phyloP scores from a whole-genome alignment of 495 filamentous ascomycete species.

The Trichoderma virens region DNA sequence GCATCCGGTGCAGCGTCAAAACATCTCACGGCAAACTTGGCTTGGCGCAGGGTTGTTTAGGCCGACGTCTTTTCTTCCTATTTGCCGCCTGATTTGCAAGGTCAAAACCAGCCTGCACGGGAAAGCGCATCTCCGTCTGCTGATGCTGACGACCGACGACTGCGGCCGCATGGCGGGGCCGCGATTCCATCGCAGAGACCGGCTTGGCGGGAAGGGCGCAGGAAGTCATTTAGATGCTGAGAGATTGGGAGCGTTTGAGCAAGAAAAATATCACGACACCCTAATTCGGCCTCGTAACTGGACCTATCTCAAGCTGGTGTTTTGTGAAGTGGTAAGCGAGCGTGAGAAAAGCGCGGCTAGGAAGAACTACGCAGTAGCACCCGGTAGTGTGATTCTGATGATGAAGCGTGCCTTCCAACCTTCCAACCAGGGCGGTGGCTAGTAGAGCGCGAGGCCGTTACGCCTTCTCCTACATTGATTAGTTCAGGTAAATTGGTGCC shows the following conservation, averaged over 20 bases:
- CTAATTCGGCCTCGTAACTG: neutral
- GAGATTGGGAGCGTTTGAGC: neutral
- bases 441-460: too few relatives aligned
- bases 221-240: neutral
- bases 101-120: neutral
- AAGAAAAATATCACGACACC: neutral
- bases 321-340: neutral
- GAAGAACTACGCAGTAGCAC: neutral
- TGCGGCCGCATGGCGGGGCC: slow-evolving; percentile 3
- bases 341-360: neutral
- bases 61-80: neutral
- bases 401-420: neutral
- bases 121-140: neutral
- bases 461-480: too few relatives aligned
- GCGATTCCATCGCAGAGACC: neutral
- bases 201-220: neutral
- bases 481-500: too few relatives aligned
- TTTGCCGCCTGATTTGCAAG: neutral
- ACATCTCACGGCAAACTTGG: neutral
- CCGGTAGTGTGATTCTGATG: neutral
- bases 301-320: neutral
- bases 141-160: slow-evolving; percentile 7
- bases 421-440: neutral
- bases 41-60: neutral
- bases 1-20: neutral